Evolutionary conservation across 2,329 filamentous ascomycete species (phyloP).

Genomic region (Fusarium longipes): DNA sequence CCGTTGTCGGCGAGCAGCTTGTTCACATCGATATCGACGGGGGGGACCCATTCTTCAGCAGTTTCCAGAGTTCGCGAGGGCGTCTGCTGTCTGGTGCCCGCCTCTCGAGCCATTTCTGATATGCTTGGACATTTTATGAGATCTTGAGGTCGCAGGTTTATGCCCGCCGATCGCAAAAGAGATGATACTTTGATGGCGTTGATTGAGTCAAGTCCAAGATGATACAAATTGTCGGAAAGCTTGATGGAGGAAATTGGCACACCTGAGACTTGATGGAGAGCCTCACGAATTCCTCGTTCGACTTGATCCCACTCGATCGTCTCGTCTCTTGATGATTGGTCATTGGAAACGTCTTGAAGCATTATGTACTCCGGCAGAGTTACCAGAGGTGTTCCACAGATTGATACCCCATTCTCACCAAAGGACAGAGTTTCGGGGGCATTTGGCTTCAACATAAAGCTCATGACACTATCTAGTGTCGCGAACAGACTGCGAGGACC

Average conservation of each 20-base stretch:
- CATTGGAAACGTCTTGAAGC: neutral
- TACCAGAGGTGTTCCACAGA: conserved; percentile 70
- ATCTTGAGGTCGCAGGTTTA: conserved; percentile 75
- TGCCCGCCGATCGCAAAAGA: conserved; percentile 71
- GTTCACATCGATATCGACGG: conserved; percentile 54
- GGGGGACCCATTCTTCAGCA: conserved; percentile 44
- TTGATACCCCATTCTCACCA: conserved; percentile 61
- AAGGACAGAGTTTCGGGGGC: conserved; percentile 66
- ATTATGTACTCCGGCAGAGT: neutral
- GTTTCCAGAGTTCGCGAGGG: neutral
- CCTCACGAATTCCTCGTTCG: conserved; percentile 57
- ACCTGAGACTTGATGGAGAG: conserved; percentile 69
- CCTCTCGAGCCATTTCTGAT: conserved; percentile 66
- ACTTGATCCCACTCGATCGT: conserved; percentile 49
- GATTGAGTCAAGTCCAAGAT: conserved; percentile 91
- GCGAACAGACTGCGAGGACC: conserved; percentile 65
- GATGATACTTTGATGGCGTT: conserved; percentile 86
- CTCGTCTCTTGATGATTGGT: neutral
- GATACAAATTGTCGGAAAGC: conserved; percentile 75
- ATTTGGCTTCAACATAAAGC: conserved; percentile 63
- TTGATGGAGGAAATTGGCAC: conserved; percentile 68
- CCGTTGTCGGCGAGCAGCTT: conserved; percentile 54
- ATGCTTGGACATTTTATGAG: conserved; percentile 76
- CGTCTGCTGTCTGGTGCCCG: neutral
- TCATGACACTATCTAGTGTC: conserved; percentile 69